Evolutionary conservation across 306 rosid genomes (phyloP).

Genomic region (Cercis canadensis): DNA sequence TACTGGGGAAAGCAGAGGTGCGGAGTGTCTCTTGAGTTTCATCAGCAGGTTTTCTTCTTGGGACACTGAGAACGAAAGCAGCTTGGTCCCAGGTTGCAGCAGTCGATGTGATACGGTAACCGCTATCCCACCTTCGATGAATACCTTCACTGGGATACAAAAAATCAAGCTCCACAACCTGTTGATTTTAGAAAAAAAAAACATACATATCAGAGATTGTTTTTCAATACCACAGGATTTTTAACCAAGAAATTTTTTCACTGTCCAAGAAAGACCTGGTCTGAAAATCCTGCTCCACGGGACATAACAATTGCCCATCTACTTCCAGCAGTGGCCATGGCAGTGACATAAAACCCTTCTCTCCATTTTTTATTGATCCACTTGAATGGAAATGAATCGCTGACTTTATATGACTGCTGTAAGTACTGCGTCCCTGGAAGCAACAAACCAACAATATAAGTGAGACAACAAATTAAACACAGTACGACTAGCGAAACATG

Average conservation of each 20-base stretch:
- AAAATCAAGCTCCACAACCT: slow-evolving; percentile 96
- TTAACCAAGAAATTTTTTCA: background rate
- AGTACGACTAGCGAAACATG: background rate
- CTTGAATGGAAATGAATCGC: slow-evolving; percentile 87
- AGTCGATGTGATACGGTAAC: slow-evolving; percentile 88
- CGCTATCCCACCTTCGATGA: slow-evolving; percentile 82
- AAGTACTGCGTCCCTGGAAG: slow-evolving; percentile 70
- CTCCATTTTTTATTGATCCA: slow-evolving; percentile 98
- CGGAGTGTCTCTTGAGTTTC: slow-evolving; percentile 98
- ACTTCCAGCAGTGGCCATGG: slow-evolving; percentile 88
- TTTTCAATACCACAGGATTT: slow-evolving; percentile 2
- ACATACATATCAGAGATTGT: slow-evolving; percentile 32
- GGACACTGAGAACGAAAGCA: slow-evolving; percentile 85
- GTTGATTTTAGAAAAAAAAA: slow-evolving; percentile 25
- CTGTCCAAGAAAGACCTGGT: slow-evolving; percentile 63
- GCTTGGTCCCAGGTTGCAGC: slow-evolving; percentile 94
- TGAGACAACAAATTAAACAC: slow-evolving; percentile 7
- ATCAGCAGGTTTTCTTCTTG: slow-evolving; percentile 87
- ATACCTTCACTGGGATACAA: slow-evolving; percentile 94
- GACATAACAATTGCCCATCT: slow-evolving; percentile 95
- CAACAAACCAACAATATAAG: slow-evolving; percentile 29
- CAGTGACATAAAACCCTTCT: slow-evolving; percentile 82
- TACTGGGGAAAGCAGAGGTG: slow-evolving; percentile 89
- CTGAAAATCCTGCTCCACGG: slow-evolving; percentile 80
- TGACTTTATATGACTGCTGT: slow-evolving; percentile 97